These are phyloP conservation scores for Boletus pseudo-olivaceus DNA, from an alignment of 768 basidiomycete genomes.

Conservation along the genomic window DNA sequence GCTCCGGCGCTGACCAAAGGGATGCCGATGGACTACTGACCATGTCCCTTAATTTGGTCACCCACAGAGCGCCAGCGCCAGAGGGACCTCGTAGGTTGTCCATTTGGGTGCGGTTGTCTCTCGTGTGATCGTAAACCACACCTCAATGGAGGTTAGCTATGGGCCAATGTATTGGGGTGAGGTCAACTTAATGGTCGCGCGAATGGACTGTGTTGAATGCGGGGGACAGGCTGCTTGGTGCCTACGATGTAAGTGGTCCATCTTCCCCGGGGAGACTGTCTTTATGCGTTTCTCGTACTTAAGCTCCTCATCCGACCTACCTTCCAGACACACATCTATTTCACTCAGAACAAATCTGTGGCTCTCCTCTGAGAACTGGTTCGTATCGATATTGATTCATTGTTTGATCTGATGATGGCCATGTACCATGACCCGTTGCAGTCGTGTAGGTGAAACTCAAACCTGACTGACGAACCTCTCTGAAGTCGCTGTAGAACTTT, in stretches of 20 bases:
- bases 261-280: neutral
- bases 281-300: neutral
- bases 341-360: neutral
- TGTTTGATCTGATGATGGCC: neutral
- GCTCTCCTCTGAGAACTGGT: slow-evolving; percentile 2
- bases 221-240: neutral
- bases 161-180: neutral
- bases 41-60: too few relatives aligned
- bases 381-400: neutral
- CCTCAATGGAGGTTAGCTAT: too few relatives aligned
- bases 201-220: neutral
- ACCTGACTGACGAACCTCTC: neutral
- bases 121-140: too few relatives aligned
- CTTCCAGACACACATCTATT: slow-evolving; percentile 6
- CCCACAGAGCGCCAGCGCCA: too few relatives aligned
- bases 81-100: too few relatives aligned
- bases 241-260: neutral
- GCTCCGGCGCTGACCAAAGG: too few relatives aligned
- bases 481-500: neutral
- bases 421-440: neutral
- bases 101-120: too few relatives aligned
- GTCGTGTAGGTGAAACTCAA: neutral
- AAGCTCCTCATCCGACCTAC: slow-evolving; percentile 6
- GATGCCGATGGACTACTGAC: too few relatives aligned
- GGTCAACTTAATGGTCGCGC: neutral